Percentiles rank a stretch among this genome's conserved stretches.
Evolutionary conservation across 352 stramenopile genomes (phyloP).

Genomic region (Phytophthora chlamydospora): DNA sequence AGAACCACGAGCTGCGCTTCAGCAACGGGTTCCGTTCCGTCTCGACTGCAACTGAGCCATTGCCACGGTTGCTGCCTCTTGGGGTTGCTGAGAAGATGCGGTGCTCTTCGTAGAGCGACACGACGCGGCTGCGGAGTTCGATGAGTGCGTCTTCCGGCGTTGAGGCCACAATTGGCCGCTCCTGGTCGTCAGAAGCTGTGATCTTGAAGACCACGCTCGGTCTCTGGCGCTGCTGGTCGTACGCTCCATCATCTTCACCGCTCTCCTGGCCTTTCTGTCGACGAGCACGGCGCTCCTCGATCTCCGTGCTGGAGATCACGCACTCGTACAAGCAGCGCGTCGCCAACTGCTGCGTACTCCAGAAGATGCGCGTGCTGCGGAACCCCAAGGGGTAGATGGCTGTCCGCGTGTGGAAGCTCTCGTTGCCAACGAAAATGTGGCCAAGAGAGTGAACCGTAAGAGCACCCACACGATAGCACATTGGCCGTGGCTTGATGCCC

Average conservation of each 20-base stretch:
- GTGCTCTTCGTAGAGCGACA: constrained; percentile 77
- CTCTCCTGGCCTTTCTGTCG: constrained; percentile 26
- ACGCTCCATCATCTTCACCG: constrained; percentile 8
- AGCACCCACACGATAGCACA: constrained; percentile 76
- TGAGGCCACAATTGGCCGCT: constrained; percentile 65
- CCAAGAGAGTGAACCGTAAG: constrained; percentile 85
- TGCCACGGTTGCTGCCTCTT: constrained; percentile 2
- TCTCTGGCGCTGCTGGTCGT: constrained; percentile 23
- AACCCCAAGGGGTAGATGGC: constrained; percentile 91
- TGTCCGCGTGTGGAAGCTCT: constrained; percentile 87
- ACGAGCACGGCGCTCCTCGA: constrained; percentile 51
- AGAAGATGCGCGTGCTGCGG: constrained; percentile 93
- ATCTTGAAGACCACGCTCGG: constrained; percentile 77
- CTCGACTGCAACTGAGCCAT: constrained; percentile 6
- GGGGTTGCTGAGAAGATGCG: constrained; percentile 40
- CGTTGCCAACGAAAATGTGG: constrained; percentile 76
- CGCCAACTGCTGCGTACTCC: constrained; percentile 69
- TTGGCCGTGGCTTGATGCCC: constrained; percentile 45
- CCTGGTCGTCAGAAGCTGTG: constrained; percentile 69
- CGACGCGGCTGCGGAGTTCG: constrained; percentile 71
- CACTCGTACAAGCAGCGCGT: constrained; percentile 92
- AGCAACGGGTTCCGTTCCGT: constrained; percentile 73
- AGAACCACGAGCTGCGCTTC: constrained; percentile 80
- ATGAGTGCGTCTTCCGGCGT: constrained; percentile 75
- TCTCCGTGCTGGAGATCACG: constrained; percentile 82